Evolutionary conservation across 306 rosid genomes (phyloP).

Genomic region (Acacia confusa): DNA sequence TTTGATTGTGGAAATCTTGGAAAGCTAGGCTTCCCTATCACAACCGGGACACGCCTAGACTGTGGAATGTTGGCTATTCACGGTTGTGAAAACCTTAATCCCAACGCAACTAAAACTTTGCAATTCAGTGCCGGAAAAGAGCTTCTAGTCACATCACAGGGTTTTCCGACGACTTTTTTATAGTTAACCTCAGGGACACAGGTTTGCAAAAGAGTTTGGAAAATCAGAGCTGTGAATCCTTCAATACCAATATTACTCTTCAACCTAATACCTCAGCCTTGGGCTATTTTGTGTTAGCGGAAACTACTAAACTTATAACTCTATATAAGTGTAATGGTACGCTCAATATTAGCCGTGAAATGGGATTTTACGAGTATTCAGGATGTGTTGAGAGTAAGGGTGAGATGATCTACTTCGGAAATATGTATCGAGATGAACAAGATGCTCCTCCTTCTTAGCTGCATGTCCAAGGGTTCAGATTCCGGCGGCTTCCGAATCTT

Average conservation of each 20-base stretch:
- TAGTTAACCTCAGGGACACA: neutral
- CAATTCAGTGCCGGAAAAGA: neutral
- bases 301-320: neutral
- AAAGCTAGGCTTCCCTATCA: slow-evolving; percentile 14
- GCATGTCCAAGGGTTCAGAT: slow-evolving; percentile 33
- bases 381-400: neutral
- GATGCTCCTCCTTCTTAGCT: neutral
- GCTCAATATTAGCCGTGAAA: neutral
- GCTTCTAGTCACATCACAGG: neutral
- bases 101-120: neutral
- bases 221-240: slow-evolving; percentile 14
- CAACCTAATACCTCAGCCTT: slow-evolving; percentile 14
- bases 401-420: slow-evolving; percentile 19
- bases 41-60: neutral
- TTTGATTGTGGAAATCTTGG: slow-evolving; percentile 39
- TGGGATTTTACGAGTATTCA: neutral
- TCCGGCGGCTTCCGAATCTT: neutral
- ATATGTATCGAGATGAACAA: neutral
- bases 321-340: slow-evolving; percentile 27
- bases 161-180: too few relatives aligned
- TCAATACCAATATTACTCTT: neutral
- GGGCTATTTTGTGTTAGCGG: neutral
- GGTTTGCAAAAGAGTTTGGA: neutral
- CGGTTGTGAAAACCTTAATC: slow-evolving; percentile 13
- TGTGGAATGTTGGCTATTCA: slow-evolving; percentile 38